These are phyloP conservation scores for Allium sativum DNA, from an alignment of 106 monocot species.

Conservation along the genomic window DNA sequence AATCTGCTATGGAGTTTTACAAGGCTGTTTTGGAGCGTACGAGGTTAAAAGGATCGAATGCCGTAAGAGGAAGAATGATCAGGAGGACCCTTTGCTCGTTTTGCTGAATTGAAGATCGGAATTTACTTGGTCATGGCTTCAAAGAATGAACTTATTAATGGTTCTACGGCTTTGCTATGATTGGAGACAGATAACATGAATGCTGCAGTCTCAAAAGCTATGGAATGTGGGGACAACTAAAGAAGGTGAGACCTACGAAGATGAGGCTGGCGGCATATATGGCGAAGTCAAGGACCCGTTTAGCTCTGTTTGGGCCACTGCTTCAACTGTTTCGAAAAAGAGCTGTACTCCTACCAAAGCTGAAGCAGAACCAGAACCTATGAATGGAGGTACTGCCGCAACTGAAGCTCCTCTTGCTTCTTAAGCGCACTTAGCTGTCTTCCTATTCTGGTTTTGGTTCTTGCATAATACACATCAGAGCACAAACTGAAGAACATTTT, in stretches of 20 bases:
- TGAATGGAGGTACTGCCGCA: too few relatives aligned
- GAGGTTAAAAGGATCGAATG: slow-evolving; percentile 21
- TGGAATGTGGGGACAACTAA: not conserved
- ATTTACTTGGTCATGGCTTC: slow-evolving; percentile 13
- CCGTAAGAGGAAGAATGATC: slow-evolving; percentile 44
- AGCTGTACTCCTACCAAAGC: not conserved
- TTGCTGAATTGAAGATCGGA: slow-evolving; percentile 36
- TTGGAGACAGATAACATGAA: not conserved
- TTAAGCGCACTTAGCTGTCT: too few relatives aligned
- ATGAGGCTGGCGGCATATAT: not conserved
- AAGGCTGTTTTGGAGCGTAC: slow-evolving; percentile 24
- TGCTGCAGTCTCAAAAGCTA: not conserved
- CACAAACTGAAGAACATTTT: too few relatives aligned
- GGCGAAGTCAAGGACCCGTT: slow-evolving; percentile 1
- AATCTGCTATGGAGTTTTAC: slow-evolving; percentile 28
- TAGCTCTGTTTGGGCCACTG: not conserved
- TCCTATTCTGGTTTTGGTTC: too few relatives aligned
- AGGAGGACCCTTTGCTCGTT: slow-evolving; percentile 26
- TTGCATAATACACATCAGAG: too few relatives aligned
- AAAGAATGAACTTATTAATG: not conserved
- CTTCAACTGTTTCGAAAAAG: not conserved
- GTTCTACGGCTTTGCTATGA: not conserved
- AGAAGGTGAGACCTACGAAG: not conserved
- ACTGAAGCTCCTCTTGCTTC: too few relatives aligned
- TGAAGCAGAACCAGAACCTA: too few relatives aligned